Base-by-base conservation (phyloP, 306 rosid genomes). In the Canavalia ensiformis region DNA sequence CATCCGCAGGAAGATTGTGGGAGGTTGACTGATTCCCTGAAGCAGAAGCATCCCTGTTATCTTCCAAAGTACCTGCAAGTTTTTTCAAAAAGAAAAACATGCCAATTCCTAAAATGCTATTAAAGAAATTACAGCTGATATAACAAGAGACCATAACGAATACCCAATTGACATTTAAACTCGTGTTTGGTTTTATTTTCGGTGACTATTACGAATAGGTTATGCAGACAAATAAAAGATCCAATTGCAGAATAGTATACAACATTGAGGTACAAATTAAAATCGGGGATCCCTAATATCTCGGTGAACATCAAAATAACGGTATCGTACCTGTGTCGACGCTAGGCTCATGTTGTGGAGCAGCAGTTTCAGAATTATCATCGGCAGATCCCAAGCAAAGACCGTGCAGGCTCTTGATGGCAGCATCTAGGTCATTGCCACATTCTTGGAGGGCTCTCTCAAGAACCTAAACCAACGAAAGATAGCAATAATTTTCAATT, bases 401-500 rank as follows among this genome's bases (percentile, higher is more conserved):
- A 47, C 88, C 90, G 72, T 82, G 85, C 79, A 95, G 78, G 25
- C 89, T 87, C 82, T 85, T 88, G 84, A 95, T 89, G 55, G 99
- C 95, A 82, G 96, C 92, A 83, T 95, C 99, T 66, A 95, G 37
- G 74, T 95, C 95, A 52, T 91, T 83, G n/a, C 91, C 94, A 65
- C 92, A 90, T 82, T 95, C 94, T 76, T 90, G 95, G 28, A 95
- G 85, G 33, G 91, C 88, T 84, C 90, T 90, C 87, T 89, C 99
- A 13, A 95, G 91, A 74, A 89, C 81, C 98, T 95, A 75, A 82
- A 64, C 2, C 11, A 89, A 58, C 2, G 66, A n/a, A 70, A 75
- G 9, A 68, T 28, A 13, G 8, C 1, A 11, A 62, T n/a, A 5
- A 29, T 9, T 18, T 4, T 54, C 2, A 42, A 10, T 30, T 30